A percentile compares a stretch with the other conserved stretches of the same genome.
These are phyloP conservation scores for Rhodotorula sphaerocarpa DNA, from an alignment of 768 basidiomycete species.

Conservation along the genomic window DNA sequence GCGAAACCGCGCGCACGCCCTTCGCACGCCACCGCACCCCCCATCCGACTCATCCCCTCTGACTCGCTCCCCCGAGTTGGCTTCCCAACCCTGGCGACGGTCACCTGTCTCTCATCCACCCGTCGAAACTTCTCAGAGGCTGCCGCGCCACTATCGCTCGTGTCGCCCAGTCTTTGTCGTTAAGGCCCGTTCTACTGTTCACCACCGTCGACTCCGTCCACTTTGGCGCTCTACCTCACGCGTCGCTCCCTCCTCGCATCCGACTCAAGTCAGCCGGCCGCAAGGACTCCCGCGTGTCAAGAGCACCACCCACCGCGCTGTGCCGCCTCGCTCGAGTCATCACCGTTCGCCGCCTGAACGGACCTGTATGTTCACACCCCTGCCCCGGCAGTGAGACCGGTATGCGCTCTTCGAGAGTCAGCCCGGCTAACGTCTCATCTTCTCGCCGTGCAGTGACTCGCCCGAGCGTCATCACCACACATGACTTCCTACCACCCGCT, in stretches of 20 bases:
- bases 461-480: neutral
- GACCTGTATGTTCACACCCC: no score
- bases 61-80: neutral
- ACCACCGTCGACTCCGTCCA: neutral
- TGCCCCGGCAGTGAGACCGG: no score
- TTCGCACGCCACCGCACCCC: neutral
- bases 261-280: no score
- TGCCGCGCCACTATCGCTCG: no score
- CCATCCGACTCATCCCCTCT: neutral
- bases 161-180: neutral
- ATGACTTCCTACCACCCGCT: slow-evolving; percentile 5
- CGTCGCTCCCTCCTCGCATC: no score
- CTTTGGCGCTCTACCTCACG: neutral
- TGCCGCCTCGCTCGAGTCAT: no score
- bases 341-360: no score
- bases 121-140: slow-evolving; percentile 12
- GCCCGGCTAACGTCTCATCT: neutral
- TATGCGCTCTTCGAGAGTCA: no score
- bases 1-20: no score
- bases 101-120: neutral
- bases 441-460: neutral
- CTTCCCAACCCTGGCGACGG: no score
- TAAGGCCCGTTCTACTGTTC: neutral
- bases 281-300: no score
- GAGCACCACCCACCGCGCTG: no score